Percentiles rank a stretch among this genome's conserved stretches.
Evolutionary conservation across 2,329 filamentous ascomycete genomes (phyloP).

Genomic region (Fusarium sp.): DNA sequence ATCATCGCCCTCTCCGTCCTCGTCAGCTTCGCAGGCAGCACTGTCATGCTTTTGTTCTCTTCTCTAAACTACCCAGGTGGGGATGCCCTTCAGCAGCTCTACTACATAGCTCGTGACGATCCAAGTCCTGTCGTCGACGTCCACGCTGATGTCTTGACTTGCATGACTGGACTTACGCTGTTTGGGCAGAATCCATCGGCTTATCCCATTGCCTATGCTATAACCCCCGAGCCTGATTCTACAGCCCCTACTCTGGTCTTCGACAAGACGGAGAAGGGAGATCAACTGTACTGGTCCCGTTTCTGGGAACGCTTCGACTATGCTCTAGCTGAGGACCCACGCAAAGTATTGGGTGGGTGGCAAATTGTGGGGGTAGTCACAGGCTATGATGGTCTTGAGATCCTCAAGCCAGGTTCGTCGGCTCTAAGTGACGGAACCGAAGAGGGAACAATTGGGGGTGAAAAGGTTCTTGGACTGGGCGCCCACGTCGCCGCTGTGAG

Average conservation of each 20-base stretch:
- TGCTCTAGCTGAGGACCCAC: constrained; percentile 67
- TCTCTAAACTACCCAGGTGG: constrained; percentile 95
- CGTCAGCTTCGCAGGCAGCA: constrained; percentile 70
- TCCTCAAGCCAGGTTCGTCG: constrained; percentile 64
- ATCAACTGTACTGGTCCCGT: constrained; percentile 57
- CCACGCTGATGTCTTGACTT: constrained; percentile 75
- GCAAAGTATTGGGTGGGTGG: constrained; percentile 65
- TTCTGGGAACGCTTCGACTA: constrained; percentile 78
- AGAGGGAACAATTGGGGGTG: constrained; percentile 22
- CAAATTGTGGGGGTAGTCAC: constrained; percentile 68
- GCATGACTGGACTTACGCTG: constrained; percentile 78
- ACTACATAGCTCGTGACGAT: constrained; percentile 51
- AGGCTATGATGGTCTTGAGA: constrained; percentile 70
- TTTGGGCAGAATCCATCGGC: constrained; percentile 67
- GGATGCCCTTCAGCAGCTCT: constrained; percentile 74
- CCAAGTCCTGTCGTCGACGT: constrained; percentile 56
- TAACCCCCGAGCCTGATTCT: constrained; percentile 29
- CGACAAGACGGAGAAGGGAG: constrained; percentile 71
- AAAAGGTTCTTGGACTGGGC: constrained; percentile 61
- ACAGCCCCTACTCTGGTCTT: constrained; percentile 57
- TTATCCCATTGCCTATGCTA: constrained; percentile 53
- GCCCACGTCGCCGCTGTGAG: constrained; percentile 56
- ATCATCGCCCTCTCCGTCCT: constrained; percentile 71
- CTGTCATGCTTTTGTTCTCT: constrained; percentile 80
- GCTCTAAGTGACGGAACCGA: constrained; percentile 13